Conservation (phyloP, 345 rosid species). For the Moricandia arvensis region DNA sequence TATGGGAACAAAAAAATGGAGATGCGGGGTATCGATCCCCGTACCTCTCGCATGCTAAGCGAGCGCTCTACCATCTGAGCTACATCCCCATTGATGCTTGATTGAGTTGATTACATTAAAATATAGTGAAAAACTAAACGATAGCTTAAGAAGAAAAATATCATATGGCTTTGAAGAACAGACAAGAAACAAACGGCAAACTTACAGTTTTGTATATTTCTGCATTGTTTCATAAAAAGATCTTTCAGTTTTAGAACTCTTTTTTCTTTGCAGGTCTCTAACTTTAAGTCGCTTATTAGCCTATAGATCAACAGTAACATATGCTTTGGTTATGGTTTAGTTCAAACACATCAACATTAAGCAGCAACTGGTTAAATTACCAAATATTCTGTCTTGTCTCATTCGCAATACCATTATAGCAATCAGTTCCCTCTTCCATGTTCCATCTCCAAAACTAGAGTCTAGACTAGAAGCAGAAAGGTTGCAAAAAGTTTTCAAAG, state of each 20-base stretch:
- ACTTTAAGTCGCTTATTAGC: neutral
- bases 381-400: constrained; percentile 3
- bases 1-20: constrained; percentile 35
- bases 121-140: too few relatives aligned
- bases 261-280: neutral
- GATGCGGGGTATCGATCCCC: constrained; percentile 86
- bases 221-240: neutral
- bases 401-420: neutral
- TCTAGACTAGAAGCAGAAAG: neutral
- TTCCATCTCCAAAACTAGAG: constrained; percentile 16
- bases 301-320: neutral
- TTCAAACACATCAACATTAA: constrained; percentile 1
- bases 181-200: neutral
- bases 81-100: constrained; percentile 12
- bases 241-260: neutral
- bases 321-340: constrained; percentile 7
- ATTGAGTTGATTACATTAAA: too few relatives aligned
- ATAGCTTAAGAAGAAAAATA: neutral
- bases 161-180: neutral
- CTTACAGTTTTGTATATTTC: neutral
- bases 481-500: neutral
- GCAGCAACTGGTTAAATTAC: constrained; percentile 2
- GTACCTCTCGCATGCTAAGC: constrained; percentile 93
- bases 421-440: constrained; percentile 18
- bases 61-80: constrained; percentile 56